Percentiles rank a stretch among this genome's conserved stretches.
Evolutionary conservation across 805 yeast species (phyloP).

Genomic region (Pichia deserticola): DNA sequence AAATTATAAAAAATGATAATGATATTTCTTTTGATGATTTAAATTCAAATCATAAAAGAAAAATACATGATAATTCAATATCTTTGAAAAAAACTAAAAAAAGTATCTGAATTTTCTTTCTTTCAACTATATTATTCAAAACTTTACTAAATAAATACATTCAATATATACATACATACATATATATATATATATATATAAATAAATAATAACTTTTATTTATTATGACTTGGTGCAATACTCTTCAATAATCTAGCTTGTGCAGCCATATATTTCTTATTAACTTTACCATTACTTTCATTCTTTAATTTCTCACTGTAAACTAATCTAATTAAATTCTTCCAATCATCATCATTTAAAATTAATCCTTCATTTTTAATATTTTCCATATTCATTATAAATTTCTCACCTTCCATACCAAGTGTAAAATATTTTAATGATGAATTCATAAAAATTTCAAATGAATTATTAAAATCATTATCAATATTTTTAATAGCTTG

Average conservation of each 20-base stretch:
- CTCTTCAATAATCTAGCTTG: slow-evolving; percentile 7
- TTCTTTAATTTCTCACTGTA: slow-evolving; percentile 32
- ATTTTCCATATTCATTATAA: slow-evolving; percentile 3
- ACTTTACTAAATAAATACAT: neutral
- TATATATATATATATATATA: neutral
- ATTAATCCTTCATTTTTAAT: slow-evolving; percentile 1
- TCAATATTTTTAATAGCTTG: slow-evolving; percentile 57
- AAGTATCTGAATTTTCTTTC: neutral
- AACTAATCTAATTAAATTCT: slow-evolving; percentile 46
- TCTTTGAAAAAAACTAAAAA: slow-evolving; percentile 8
- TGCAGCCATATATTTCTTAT: slow-evolving; percentile 8
- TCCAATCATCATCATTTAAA: slow-evolving; percentile 38
- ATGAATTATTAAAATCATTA: slow-evolving; percentile 4
- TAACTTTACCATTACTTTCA: slow-evolving; percentile 6
- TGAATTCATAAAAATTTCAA: slow-evolving; percentile 11
- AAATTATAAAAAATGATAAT: slow-evolving; percentile 6
- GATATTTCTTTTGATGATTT: slow-evolving; percentile 10
- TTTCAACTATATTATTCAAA: neutral
- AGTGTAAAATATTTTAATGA: slow-evolving; percentile 51
- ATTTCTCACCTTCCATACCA: slow-evolving; percentile 12
- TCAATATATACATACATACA: neutral
- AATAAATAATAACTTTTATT: neutral
- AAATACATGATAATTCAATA: slow-evolving; percentile 5
- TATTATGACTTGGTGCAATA: neutral
- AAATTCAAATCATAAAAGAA: slow-evolving; percentile 10